These are phyloP conservation scores for Coemansia sp. DNA, from an alignment of 192 early-diverging fungal species.

Conservation along the genomic window DNA sequence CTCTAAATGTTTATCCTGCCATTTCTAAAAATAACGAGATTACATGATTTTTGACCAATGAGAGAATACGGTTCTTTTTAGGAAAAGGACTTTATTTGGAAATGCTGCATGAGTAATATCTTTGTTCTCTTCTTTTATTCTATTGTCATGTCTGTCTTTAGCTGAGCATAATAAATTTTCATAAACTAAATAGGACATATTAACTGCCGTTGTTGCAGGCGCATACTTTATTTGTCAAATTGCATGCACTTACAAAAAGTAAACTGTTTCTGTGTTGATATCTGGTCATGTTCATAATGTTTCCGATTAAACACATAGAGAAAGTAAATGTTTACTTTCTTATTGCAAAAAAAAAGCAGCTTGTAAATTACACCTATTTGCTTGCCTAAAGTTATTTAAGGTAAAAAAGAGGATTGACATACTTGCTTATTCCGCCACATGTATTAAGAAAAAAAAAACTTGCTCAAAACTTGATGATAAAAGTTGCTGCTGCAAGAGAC, in stretches of 20 bases:
- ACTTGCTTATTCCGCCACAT: not conserved
- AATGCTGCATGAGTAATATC: not conserved
- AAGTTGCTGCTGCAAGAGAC: not conserved
- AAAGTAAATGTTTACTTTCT: not conserved
- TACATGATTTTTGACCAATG: not conserved
- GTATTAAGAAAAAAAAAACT: not conserved
- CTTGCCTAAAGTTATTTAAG: not conserved
- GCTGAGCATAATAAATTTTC: conserved; percentile 5
- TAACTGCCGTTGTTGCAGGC: conserved; percentile 16
- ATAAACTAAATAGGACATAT: conserved; percentile 40
- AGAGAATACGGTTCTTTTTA: not conserved
- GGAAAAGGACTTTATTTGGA: not conserved
- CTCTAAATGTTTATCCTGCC: not conserved
- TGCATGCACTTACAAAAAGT: not conserved
- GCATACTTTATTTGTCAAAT: not conserved
- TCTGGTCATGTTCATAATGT: not conserved
- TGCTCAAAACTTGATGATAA: not conserved
- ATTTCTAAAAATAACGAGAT: not conserved
- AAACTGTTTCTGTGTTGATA: not conserved
- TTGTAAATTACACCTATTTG: not conserved
- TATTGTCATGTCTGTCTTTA: not conserved
- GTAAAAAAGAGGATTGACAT: not conserved
- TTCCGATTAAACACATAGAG: not conserved
- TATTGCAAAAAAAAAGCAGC: not conserved
- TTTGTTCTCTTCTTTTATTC: not conserved